Evolutionary conservation across 2,329 filamentous ascomycete species (phyloP), one percentile per base, ranked within the genome.

Genomic region (Exophiala calicioides): DNA sequence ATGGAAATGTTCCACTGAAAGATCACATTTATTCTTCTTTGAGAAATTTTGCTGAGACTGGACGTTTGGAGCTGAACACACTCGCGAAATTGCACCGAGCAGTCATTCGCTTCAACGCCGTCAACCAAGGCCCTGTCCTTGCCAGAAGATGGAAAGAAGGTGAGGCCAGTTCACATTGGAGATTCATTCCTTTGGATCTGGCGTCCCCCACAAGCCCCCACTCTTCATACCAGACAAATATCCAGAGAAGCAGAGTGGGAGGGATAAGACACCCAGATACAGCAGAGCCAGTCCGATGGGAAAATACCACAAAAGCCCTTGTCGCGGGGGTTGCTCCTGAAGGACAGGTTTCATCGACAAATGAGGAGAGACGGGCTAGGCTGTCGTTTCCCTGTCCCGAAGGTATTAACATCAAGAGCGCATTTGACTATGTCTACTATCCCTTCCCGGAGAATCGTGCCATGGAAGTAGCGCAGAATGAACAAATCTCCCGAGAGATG

Each of bases 391-490:
- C 47, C 5, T 41, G 44, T 21, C 47, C 47, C 13, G 27, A 38
- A 21, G 47, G 50, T 3, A 38, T 54, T 15, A 55, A 53, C 24
- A 27, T 44, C 10, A 50, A 30, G 24, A 53, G 53, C 26, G 41
- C 45, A 15, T 53, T 47, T 30, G 51, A 56, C 44, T 55, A 58
- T 32, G 56, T 57, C 20, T 52, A 35, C 19, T 55, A 44, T 40
- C 53, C 48, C 5, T 46, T 49, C 15, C 53, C 56, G 8, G 56
- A 58, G 19, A 58, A 48, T 18, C 47, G 56, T 9, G 51, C 53
- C 7, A 45, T 47, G 10, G 56, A 56, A 36, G 30, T 55, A 5
- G 56, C 49, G 7, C 45, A 54, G 12, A 51, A 48, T 19, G 42
- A 51, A 20, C 53, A 45, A 15, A 57, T 58, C 15, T 44, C 39